Base-by-base conservation (phyloP, 2,329 filamentous ascomycete genomes). In the Diaporthe sp. region DNA sequence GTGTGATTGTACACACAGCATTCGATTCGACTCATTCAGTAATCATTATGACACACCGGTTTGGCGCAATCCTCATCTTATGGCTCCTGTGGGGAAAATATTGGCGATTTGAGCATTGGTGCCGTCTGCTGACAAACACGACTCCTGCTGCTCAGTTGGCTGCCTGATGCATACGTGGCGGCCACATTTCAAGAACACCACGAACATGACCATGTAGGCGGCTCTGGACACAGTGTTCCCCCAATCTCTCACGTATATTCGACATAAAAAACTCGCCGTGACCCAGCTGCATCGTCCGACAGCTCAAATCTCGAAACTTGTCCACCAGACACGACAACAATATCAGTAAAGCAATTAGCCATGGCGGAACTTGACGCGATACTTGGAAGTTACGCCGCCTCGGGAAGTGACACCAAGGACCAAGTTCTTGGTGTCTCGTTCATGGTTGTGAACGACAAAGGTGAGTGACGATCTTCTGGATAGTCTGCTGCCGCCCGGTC, bases 361-460 rank as follows among this genome's bases (percentile, higher is more conserved):
- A 76, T 78, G 77, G 68, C 74, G 10, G 77, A 78, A 42, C 78
- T 83, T 19, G 74, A 80, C 62, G 60, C 37, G 12, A 80, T 83
- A 67, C 80, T 83, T 9, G 42, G 76, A 22, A 74, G 74, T 10
- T 75, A 80, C 46, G 76, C 79, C 49, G 79, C 79, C 13, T 58
- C 78, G 6, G 79, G 77, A n/a, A 70, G 75, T 9, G 67, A 79
- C 10, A 82, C 81, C n/a, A 80, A 78, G 28, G 78, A 80, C 75
- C 82, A 81, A 72, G 65, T 83, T 37, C 79, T 81, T 37, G 82
- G 81, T 4, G 82, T 80, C 6, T 74, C 80, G 5, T 82, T 83
- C 58, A 67, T 80, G 4, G 79, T 83, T 19, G 78, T 79, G 1
- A 78, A 77, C 68, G 80, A 79, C 72, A 75, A 80, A 77, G 79